Base-by-base conservation (phyloP, 495 filamentous ascomycete species). In the Penicillium alfredii region DNA sequence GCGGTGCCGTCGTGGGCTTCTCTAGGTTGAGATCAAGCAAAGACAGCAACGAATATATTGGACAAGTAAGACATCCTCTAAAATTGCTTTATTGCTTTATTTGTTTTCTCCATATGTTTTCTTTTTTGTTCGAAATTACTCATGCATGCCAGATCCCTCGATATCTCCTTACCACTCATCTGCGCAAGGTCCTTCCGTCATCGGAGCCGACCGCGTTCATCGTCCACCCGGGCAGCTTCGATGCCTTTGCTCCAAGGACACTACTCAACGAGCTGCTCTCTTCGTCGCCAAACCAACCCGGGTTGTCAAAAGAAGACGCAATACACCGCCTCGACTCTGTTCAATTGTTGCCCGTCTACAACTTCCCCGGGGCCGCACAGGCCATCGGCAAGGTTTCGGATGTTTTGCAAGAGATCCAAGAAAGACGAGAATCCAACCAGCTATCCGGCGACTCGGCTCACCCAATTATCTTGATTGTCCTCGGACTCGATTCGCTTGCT, bases 221-320 rank as follows among this genome's bases (percentile, higher is more conserved):
- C 20, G 63, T 71, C 30, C 84, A 94, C 60, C 88, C 85, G 1
- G 78, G 78, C 19, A 90, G 85, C 54, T 86, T 83, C n/a, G 77
- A 85, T 26, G 86, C 82, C 3, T 86, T 94, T 25, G 77, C 82
- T 18, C 69, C 89, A 8, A 84, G 87, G 54, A 77, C 69, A 8
- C 61, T 94, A 33, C 71, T 86, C 24, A 38, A 49, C 4, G 53
- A 47, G 3, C 42, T 69, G 11, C 48, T 60, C 30, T 38, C 30
- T 14, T 12, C 37, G 16, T 33, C 34, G 5, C 24, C 37, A 8
- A 12, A 41, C 6, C 38, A 48, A 4, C 45, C 36, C 3, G 16
- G 39, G n/a, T 48, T 65, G 1, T 53, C 58, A 4, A 53, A 43
- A 16, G 44, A 48, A 9, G 49, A 63, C 15, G 64, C 66, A 38